Evolutionary conservation across 192 early-diverging fungal genomes (phyloP), one percentile per base, ranked within the genome.

Genomic region (Oehlia diaphana): DNA sequence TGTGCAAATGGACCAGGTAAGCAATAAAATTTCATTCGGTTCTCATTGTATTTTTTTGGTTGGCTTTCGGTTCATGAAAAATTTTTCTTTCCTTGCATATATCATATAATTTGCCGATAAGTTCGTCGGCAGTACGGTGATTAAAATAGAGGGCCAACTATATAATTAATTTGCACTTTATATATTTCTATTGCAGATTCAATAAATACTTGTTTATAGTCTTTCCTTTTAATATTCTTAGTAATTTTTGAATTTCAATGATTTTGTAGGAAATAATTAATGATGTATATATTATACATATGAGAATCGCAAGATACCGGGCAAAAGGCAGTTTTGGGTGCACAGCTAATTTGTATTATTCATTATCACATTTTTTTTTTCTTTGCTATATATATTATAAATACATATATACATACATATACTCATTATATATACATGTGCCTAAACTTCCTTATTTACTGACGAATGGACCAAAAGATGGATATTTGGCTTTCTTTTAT

Each of bases 261-360:
- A 4, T 58, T 44, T 70, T 42, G 21, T n/a, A 44, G 68, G 39
- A 70, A 70, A 70, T 70, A n/a, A 44, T 70, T 70, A 70, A 42
- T 37, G 9, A 42, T 42, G n/a, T 16, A 33, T 26, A 33, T 66
- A 47, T 47, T 47, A 47, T 47, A 47, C 44, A 47, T 10, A 31
- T 7, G 19, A 23, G n/a, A n/a, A 44, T 44, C 33, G n/a, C 68
- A 70, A 44, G 39, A 53, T 26, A 61, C 13, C 10, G 21, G 39
- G 50, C 44, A 31, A 74, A 53, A 16, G 50, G 50, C 72, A 61
- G 72, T 53, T 50, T 14, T 19, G 49, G 49, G 49, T 47, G 50
- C 72, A 74, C 44, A 33, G 14, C 23, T 61, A 77, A 77, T 61
- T 64, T 77, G 75, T 77, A 77, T 77, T 77, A 66, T 77, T 77